Base-by-base conservation (phyloP, 2,329 filamentous ascomycete species). In the Knufia petricola region DNA sequence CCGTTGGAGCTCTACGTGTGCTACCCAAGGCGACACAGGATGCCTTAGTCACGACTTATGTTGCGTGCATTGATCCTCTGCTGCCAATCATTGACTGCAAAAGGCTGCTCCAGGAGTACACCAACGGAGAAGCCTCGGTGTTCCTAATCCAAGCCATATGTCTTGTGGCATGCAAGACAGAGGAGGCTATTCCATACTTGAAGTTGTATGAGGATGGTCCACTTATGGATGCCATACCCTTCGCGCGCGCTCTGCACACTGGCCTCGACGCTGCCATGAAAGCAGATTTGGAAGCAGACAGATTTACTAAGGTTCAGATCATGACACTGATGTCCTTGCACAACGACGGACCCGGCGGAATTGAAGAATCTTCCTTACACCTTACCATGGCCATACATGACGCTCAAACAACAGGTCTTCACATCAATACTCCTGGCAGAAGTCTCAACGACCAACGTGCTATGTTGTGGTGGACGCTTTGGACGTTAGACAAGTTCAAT, bases 401-500 rank as follows among this genome's bases (percentile, higher is more conserved):
- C 42, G 64, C 66, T 19, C 65, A 66, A 52, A 67, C 65, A 3
- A 55, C 60, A 32, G 66, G 66, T 19, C 49, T 69, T 30, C 66
- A 69, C 55, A 63, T 68, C 43, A 58, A 65, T 47, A 61, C 63
- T 15, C 64, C 66, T 4, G 61, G 60, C 6, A 58, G 63, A 39
- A 55, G 54, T 24, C 38, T 37, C 1, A 57, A 52, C 20, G 64
- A 65, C 46, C 54, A 61, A 20, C 50, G 59, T n/a, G 58, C 57
- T 13, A 54, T 57, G 45, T 54, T 68, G 3, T 69, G 68, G 54
- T 68, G 66, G 66, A 63, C 63, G 20, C 52, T 69, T 32, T 69
- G 66, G 66, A 63, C 63, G 2, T 46, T 69, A 30, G 66, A 69
- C 52, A 68, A 68, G 50, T 61, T 68, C 57, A 66, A 68, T 55